Evolutionary conservation across 352 stramenopile genomes (phyloP).

Genomic region (Pythium volutum): DNA sequence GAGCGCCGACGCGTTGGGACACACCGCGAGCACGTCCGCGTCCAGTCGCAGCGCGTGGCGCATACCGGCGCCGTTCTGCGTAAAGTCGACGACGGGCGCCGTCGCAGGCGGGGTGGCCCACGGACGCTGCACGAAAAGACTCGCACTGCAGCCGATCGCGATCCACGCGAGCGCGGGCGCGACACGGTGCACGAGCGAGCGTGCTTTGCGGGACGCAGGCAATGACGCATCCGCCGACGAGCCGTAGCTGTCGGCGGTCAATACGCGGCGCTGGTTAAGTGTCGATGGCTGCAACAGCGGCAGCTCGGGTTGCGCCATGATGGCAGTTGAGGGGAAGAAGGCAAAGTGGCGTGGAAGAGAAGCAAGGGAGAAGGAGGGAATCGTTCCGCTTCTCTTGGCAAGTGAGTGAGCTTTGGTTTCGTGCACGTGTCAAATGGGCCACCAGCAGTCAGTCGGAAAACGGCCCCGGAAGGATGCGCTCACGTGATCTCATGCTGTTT

Average conservation of each 20-base stretch:
- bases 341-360: not conserved
- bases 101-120: conserved; percentile 5
- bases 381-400: conserved; percentile 20
- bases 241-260: conserved; percentile 11
- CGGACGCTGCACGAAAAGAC: conserved; percentile 24
- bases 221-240: not conserved
- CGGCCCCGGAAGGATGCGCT: no score
- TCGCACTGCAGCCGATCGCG: conserved; percentile 47
- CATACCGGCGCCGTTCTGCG: conserved; percentile 34
- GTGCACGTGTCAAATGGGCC: conserved; percentile 8
- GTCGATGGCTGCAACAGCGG: conserved; percentile 31
- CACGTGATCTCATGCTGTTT: not conserved
- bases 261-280: conserved; percentile 16
- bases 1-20: conserved; percentile 26
- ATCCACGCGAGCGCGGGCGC: conserved; percentile 47
- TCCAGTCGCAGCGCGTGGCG: conserved; percentile 53
- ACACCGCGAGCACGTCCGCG: conserved; percentile 50
- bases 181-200: conserved; percentile 24
- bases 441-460: no score
- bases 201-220: conserved; percentile 22
- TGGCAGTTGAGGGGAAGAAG: conserved; percentile 14
- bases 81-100: conserved; percentile 33
- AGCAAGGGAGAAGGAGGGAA: not conserved
- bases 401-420: conserved; percentile 15
- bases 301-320: conserved; percentile 30